phyloP scores from a whole-genome alignment of 179 eudicot genomes.

The Drosera spatulata region DNA sequence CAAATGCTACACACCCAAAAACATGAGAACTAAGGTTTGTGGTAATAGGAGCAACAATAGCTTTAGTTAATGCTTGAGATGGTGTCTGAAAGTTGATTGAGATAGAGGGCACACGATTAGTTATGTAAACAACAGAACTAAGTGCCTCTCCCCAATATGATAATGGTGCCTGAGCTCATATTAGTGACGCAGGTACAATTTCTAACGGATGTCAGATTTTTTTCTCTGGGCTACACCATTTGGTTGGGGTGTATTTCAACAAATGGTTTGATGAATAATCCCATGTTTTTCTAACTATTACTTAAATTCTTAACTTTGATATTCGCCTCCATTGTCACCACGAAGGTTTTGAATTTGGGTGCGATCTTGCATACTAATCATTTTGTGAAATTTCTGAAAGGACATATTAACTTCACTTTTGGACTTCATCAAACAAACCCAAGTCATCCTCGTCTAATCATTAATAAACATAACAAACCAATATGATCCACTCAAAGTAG shows the following conservation, averaged over 20 bases:
- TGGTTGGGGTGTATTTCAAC: constrained; percentile 11
- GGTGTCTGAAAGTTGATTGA: constrained; percentile 10
- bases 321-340: constrained; percentile 13
- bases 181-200: constrained; percentile 11
- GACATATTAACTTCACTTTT: constrained; percentile 11
- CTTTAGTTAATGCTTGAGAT: constrained; percentile 1
- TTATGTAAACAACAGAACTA: constrained; percentile 4
- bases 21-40: constrained; percentile 1
- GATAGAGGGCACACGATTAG: constrained; percentile 14
- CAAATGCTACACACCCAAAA: constrained; percentile 6
- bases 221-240: constrained; percentile 9
- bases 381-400: constrained; percentile 11
- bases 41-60: constrained; percentile 1
- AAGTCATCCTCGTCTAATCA: constrained; percentile 13
- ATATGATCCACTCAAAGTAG: constrained; percentile 8
- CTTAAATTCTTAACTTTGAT: neutral
- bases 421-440: constrained; percentile 10
- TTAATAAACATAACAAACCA: constrained; percentile 21
- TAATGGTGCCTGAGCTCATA: constrained; percentile 6
- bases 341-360: constrained; percentile 3
- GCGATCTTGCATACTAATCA: constrained; percentile 8
- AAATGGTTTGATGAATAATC: constrained; percentile 15
- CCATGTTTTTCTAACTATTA: constrained; percentile 2
- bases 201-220: constrained; percentile 9
- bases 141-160: constrained; percentile 16